These are phyloP conservation scores for Diospyros lotus DNA, from an alignment of 148 eudicot species.

Conservation along the genomic window DNA sequence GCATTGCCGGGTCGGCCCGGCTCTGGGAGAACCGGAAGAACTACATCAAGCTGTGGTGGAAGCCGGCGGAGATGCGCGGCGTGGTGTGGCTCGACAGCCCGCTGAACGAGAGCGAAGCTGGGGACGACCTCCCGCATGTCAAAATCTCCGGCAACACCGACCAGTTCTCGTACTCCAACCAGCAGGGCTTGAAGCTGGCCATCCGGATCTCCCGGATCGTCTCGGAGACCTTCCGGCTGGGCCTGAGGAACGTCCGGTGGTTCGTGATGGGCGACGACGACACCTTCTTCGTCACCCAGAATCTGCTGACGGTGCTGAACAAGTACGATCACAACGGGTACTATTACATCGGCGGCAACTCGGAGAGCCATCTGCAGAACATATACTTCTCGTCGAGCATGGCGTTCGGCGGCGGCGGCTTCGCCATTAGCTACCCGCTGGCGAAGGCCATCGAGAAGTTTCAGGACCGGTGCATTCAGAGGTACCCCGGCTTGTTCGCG, in stretches of 20 bases:
- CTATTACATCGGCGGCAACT: conserved; percentile 71
- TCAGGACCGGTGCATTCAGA: conserved; percentile 75
- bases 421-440: conserved; percentile 81
- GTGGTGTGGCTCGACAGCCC: conserved; percentile 57
- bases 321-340: conserved; percentile 74
- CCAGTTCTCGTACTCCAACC: conserved; percentile 39
- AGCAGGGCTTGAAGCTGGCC: conserved; percentile 54
- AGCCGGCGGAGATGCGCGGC: conserved; percentile 44
- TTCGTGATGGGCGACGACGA: conserved; percentile 90
- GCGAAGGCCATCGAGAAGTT: conserved; percentile 73
- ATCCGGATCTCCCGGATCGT: conserved; percentile 59
- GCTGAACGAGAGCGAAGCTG: conserved; percentile 14
- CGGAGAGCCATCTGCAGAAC: conserved; percentile 82
- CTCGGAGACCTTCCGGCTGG: conserved; percentile 51
- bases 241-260: conserved; percentile 65
- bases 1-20: conserved; percentile 65
- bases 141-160: conserved; percentile 44
- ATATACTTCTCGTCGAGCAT: conserved; percentile 78
- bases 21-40: conserved; percentile 56
- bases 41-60: conserved; percentile 72
- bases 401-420: conserved; percentile 97
- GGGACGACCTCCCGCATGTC: conserved; percentile 38
- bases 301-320: conserved; percentile 49
- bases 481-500: conserved; percentile 83
- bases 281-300: conserved; percentile 75